Evolutionary conservation across 495 filamentous ascomycete genomes (phyloP).

Genomic region (Penicillium parvum): DNA sequence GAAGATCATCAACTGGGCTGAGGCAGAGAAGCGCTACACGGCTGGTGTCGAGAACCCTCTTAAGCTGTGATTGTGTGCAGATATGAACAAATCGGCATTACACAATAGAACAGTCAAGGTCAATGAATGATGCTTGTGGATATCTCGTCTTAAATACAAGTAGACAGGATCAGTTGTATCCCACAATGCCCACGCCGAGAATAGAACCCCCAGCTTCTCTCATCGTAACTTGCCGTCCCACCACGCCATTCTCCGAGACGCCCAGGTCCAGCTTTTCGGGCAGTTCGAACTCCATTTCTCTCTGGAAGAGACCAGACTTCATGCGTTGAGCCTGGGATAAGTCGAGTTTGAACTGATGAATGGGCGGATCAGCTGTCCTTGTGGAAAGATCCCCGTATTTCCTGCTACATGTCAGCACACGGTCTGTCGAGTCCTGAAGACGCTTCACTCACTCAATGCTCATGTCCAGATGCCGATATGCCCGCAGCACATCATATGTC

Average conservation of each 20-base stretch:
- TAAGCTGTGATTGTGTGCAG: constrained; percentile 24
- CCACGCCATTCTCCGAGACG: constrained; percentile 38
- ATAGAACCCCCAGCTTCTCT: constrained; percentile 18
- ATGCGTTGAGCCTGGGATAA: constrained; percentile 3
- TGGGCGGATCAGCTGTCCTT: constrained; percentile 4
- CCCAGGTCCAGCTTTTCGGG: constrained; percentile 57
- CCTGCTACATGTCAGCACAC: constrained; percentile 16
- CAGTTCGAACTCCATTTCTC: constrained; percentile 45
- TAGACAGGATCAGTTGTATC: constrained; percentile 27
- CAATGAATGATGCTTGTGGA: constrained; percentile 2
- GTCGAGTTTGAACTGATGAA: constrained; percentile 25
- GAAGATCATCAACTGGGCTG: constrained; percentile 95
- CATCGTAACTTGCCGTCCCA: constrained; percentile 37
- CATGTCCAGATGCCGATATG: constrained; percentile 21
- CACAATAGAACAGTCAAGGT: no score
- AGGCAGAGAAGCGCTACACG: constrained; percentile 73
- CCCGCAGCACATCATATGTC: constrained; percentile 15
- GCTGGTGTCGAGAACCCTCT: constrained; percentile 27
- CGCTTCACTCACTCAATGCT: constrained; percentile 33
- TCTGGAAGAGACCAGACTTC: not conserved
- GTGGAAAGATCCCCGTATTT: constrained; percentile 35
- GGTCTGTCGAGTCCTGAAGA: not conserved
- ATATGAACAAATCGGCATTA: no score
- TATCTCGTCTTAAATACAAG: not conserved
- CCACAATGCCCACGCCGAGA: constrained; percentile 37